Conservation (phyloP, 805 yeast genomes). For the Myxozyma udenii region DNA sequence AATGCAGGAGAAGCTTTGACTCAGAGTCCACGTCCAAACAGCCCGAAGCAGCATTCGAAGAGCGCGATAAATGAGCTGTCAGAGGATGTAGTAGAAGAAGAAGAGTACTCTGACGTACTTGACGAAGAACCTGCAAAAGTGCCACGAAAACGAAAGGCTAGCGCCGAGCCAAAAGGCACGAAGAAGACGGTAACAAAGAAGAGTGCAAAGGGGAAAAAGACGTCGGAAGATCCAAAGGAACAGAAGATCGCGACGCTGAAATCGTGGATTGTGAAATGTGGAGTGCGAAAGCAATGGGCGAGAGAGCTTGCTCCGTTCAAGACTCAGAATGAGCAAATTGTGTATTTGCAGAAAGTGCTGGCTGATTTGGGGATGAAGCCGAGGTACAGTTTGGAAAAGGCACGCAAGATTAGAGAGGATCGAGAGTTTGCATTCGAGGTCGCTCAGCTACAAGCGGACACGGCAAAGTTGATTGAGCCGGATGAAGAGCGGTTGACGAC, state of each 20-base stretch:
- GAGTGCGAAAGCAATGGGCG: slow-evolving; percentile 34
- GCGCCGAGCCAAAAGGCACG: background rate
- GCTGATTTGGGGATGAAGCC: slow-evolving; percentile 34
- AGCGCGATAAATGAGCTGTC: background rate
- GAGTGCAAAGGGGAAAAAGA: background rate
- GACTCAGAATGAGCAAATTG: slow-evolving; percentile 27
- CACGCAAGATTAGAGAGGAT: slow-evolving; percentile 31
- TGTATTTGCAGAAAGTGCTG: slow-evolving; percentile 27
- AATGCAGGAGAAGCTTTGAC: background rate
- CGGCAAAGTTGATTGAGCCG: slow-evolving; percentile 5
- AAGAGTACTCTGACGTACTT: slow-evolving; percentile 14
- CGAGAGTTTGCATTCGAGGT: slow-evolving; percentile 31
- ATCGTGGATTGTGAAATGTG: slow-evolving; percentile 33
- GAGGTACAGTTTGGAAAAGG: slow-evolving; percentile 34
- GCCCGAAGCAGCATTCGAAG: background rate
- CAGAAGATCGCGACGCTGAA: slow-evolving; percentile 34
- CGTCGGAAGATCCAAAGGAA: slow-evolving; percentile 7
- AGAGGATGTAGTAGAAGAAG: slow-evolving; percentile 6
- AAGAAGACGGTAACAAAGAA: background rate
- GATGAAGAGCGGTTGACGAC: slow-evolving; percentile 5
- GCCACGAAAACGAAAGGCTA: slow-evolving; percentile 4
- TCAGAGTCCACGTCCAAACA: background rate
- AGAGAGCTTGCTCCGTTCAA: slow-evolving; percentile 28
- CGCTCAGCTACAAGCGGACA: slow-evolving; percentile 30
- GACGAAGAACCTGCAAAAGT: slow-evolving; percentile 4